Conservation (phyloP, 108 stramenopile species). For the Epipyxis sp. region DNA sequence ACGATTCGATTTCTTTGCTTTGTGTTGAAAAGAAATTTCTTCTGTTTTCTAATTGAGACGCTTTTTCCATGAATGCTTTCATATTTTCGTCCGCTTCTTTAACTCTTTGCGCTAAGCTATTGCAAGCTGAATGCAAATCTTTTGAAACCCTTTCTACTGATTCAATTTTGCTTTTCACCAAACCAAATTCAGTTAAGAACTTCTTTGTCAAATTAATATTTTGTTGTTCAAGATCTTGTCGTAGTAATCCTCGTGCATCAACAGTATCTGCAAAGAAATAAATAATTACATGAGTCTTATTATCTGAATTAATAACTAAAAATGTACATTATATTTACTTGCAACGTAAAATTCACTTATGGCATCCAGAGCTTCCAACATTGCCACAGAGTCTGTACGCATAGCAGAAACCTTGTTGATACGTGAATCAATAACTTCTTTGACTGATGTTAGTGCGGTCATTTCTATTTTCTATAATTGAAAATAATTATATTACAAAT, state of each 20-base stretch:
- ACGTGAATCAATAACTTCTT: constrained; percentile 20
- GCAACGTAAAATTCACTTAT: constrained; percentile 17
- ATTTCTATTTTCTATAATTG: no score
- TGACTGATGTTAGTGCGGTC: neutral
- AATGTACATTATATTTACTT: neutral
- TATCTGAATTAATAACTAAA: no score
- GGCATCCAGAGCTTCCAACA: constrained; percentile 27
- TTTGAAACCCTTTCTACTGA: neutral
- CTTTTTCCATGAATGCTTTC: constrained; percentile 25
- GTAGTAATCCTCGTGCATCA: neutral
- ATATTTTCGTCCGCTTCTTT: constrained; percentile 26
- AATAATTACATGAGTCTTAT: neutral
- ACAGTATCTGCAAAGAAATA: neutral
- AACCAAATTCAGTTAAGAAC: constrained; percentile 9
- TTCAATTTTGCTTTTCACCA: neutral
- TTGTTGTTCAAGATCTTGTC: constrained; percentile 6
- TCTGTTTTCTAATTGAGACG: neutral
- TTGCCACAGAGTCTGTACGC: constrained; percentile 14
- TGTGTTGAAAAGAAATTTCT: neutral
- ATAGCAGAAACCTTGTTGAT: constrained; percentile 1
- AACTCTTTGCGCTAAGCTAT: neutral
- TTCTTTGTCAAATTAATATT: constrained; percentile 9
- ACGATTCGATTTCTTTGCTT: constrained; percentile 13
- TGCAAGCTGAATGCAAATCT: neutral
- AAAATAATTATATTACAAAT: no score